These are phyloP conservation scores for Geranium incanum DNA, from an alignment of 441 rosid genomes.

Conservation along the genomic window DNA sequence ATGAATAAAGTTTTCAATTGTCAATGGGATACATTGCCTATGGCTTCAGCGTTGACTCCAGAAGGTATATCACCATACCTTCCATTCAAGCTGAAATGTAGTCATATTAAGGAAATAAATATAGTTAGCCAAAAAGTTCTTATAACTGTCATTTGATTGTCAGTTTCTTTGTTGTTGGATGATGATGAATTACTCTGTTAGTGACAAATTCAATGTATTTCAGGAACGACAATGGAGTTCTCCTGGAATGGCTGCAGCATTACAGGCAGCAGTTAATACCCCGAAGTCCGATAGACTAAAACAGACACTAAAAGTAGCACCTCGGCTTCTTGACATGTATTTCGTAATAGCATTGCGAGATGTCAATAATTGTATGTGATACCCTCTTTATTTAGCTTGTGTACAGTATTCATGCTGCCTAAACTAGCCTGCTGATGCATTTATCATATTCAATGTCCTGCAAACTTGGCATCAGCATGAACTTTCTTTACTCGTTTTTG, in stretches of 20 bases:
- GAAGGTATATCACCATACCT: background rate
- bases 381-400: slow-evolving; percentile 14
- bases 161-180: background rate
- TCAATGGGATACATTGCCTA: background rate
- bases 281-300: slow-evolving; percentile 68
- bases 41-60: background rate
- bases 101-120: background rate
- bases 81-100: background rate
- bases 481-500: slow-evolving; percentile 13
- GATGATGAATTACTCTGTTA: background rate
- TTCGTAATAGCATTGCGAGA: slow-evolving; percentile 60
- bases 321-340: slow-evolving; percentile 69
- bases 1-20: background rate
- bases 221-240: slow-evolving; percentile 86
- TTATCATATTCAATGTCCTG: slow-evolving; percentile 7
- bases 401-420: background rate
- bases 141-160: background rate
- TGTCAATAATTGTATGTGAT: slow-evolving; percentile 59
- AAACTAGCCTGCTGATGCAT: slow-evolving; percentile 10
- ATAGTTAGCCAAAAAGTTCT: background rate
- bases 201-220: slow-evolving; percentile 22
- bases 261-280: slow-evolving; percentile 64
- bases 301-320: slow-evolving; percentile 59
- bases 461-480: slow-evolving; percentile 17
- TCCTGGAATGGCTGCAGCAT: slow-evolving; percentile 61